A percentile compares a stretch with the other conserved stretches of the same genome.
phyloP scores from a whole-genome alignment of 2,329 filamentous ascomycete genomes.

The Aureobasidium sp. region DNA sequence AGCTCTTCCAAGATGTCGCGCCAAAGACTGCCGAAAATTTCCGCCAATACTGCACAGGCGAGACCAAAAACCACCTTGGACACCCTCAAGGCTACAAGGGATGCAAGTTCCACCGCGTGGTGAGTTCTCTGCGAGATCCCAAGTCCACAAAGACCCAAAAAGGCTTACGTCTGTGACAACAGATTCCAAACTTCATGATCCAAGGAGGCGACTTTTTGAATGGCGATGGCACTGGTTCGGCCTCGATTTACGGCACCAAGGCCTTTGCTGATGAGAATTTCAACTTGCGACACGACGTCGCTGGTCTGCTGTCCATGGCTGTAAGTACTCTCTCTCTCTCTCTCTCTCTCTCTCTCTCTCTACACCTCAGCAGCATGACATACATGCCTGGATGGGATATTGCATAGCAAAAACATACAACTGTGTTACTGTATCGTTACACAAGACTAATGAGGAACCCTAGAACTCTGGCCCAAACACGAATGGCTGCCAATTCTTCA shows the following conservation, averaged over 20 bases:
- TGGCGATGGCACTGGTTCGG: constrained; percentile 80
- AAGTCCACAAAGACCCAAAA: neutral
- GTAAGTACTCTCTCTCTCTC: too few relatives aligned
- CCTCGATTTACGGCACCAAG: constrained; percentile 72
- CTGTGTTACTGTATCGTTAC: too few relatives aligned
- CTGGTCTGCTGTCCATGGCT: constrained; percentile 87
- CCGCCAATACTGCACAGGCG: constrained; percentile 91
- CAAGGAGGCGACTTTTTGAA: constrained; percentile 95
- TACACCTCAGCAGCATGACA: too few relatives aligned
- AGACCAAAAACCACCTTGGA: constrained; percentile 70
- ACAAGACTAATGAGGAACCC: neutral
- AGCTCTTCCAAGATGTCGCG: constrained; percentile 78
- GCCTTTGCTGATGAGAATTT: constrained; percentile 92
- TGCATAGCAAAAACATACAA: neutral
- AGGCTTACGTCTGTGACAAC: neutral
- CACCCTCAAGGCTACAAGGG: constrained; percentile 90
- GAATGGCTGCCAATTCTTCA: constrained; percentile 96
- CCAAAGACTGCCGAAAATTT: constrained; percentile 85
- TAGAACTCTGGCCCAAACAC: constrained; percentile 87
- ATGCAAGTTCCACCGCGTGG: constrained; percentile 87
- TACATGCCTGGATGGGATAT: too few relatives aligned
- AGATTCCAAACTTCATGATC: constrained; percentile 97
- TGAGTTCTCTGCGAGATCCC: constrained; percentile 40
- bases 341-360: too few relatives aligned
- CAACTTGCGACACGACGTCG: constrained; percentile 64